These are phyloP conservation scores for Astragalus membranaceus DNA, from an alignment of 306 rosid species.

Conservation along the genomic window DNA sequence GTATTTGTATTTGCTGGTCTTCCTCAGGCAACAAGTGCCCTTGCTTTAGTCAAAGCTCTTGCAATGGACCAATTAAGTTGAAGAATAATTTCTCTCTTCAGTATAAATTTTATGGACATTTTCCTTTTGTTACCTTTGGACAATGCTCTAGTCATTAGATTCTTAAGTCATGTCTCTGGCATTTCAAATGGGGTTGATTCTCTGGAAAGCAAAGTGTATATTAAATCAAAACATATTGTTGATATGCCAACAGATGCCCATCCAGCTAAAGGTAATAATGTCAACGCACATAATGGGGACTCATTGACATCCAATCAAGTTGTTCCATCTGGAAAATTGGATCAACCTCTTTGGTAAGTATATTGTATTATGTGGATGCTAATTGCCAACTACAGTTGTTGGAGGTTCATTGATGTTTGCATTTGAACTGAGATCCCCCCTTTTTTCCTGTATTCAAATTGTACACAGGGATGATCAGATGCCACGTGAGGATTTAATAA, in stretches of 20 bases:
- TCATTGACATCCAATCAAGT: slow-evolving; percentile 29
- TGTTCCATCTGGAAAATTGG: slow-evolving; percentile 25
- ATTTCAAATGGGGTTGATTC: slow-evolving; percentile 26
- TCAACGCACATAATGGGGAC: slow-evolving; percentile 19
- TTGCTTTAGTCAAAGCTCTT: background rate
- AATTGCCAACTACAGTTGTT: background rate
- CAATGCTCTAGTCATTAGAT: slow-evolving; percentile 31
- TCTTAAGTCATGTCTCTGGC: slow-evolving; percentile 33
- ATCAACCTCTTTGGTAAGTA: slow-evolving; percentile 41
- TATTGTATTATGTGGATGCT: background rate
- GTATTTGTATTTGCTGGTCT: too few species aligned
- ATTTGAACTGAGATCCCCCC: slow-evolving; percentile 11
- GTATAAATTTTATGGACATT: background rate
- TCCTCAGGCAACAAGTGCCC: background rate
- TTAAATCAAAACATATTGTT: slow-evolving; percentile 26
- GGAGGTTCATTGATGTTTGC: background rate
- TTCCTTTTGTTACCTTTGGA: slow-evolving; percentile 12
- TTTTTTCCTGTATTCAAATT: slow-evolving; percentile 12
- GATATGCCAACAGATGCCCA: slow-evolving; percentile 21
- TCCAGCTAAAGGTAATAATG: slow-evolving; percentile 23
- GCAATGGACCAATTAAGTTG: background rate
- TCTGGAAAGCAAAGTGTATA: slow-evolving; percentile 27
- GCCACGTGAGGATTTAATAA: slow-evolving; percentile 34
- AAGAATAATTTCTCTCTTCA: background rate
- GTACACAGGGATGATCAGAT: slow-evolving; percentile 44